Base-by-base conservation (phyloP, 2,329 filamentous ascomycete species). In the Aspergillus glaucus region DNA sequence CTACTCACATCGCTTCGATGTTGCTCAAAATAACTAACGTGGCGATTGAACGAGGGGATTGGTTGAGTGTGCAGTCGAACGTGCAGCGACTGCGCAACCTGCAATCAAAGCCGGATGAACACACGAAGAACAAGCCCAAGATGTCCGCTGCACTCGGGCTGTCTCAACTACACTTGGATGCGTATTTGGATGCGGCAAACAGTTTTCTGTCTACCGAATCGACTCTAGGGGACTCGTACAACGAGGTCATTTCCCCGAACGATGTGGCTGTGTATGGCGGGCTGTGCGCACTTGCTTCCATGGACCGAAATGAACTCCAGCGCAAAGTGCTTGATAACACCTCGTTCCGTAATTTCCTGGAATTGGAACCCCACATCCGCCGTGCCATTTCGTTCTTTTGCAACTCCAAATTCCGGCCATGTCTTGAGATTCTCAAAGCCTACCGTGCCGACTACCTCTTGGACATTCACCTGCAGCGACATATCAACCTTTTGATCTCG, bases 211-310 rank as follows among this genome's bases (percentile, higher is more conserved):
- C 75, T 10, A 79, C 81, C 1, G 81, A 87, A 34, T 75, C 79
- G 63, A 76, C 73, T 62, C 64, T 82, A 59, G 68, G 69, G 50
- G 68, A 78, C 61, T 75, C 73, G 50, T 87, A 86, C 66, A 86
- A 82, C 52, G 80, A 87, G 45, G 78, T 95, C 22, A 77, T 88
- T 42, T 90, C 84, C 24, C 79, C 85, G 6, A 96, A 96, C 63
- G 93, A 98, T 60, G 76, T 98, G 19, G 92, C 93, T 17, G 80
- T 93, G 7, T 98, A 97, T 59, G 93, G 92, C 44, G 91, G 88
- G 4, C 80, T 98, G 21, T 86, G 92, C 55, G 88, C 93, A 5
- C 79, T 98, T 21, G 92, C 92, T 22, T 90, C 88, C 2, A 94
- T 97, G 87, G 80, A 87, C 51, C 82, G 93, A 43, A 75, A 77